Evolutionary conservation across 2,329 filamentous ascomycete species (phyloP).

Genomic region (Clonostachys sp.): DNA sequence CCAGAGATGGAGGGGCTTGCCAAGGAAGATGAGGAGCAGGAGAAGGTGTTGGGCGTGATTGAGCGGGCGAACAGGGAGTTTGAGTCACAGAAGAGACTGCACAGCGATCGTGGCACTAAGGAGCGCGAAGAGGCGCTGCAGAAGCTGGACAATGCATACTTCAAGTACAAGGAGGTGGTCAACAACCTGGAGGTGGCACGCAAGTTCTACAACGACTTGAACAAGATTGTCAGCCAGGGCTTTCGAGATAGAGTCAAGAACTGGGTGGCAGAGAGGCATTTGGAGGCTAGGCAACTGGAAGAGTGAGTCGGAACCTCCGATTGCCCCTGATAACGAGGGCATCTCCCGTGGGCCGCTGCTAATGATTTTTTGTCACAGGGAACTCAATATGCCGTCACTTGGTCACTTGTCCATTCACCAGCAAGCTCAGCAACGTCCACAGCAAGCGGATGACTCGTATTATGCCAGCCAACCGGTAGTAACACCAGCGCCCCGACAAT

Average conservation of each 20-base stretch:
- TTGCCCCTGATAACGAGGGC: not conserved
- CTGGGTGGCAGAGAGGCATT: constrained; percentile 76
- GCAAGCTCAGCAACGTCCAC: constrained; percentile 15
- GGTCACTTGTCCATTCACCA: constrained; percentile 34
- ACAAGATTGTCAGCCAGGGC: constrained; percentile 71
- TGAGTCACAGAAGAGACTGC: constrained; percentile 62
- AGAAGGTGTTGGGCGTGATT: constrained; percentile 63
- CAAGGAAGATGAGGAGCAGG: constrained; percentile 73
- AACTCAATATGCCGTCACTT: constrained; percentile 46
- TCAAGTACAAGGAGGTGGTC: constrained; percentile 95
- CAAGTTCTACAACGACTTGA: constrained; percentile 96
- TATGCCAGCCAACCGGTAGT: constrained; percentile 2
- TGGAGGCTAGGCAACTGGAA: constrained; percentile 77
- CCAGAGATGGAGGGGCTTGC: constrained; percentile 66
- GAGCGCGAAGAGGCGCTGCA: constrained; percentile 87
- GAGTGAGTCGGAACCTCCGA: constrained; percentile 43
- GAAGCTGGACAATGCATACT: constrained; percentile 82
- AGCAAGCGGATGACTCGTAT: constrained; percentile 11
- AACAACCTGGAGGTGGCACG: constrained; percentile 85
- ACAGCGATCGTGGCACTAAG: constrained; percentile 54
- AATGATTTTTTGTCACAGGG: constrained; percentile 23
- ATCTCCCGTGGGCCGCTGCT: not conserved
- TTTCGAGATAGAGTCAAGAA: constrained; percentile 75
- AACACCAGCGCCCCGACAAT: too few species aligned
- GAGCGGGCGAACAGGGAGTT: constrained; percentile 76